phyloP scores from a whole-genome alignment of 1,284 basidiomycete species.

The Retiboletus flavoniger region DNA sequence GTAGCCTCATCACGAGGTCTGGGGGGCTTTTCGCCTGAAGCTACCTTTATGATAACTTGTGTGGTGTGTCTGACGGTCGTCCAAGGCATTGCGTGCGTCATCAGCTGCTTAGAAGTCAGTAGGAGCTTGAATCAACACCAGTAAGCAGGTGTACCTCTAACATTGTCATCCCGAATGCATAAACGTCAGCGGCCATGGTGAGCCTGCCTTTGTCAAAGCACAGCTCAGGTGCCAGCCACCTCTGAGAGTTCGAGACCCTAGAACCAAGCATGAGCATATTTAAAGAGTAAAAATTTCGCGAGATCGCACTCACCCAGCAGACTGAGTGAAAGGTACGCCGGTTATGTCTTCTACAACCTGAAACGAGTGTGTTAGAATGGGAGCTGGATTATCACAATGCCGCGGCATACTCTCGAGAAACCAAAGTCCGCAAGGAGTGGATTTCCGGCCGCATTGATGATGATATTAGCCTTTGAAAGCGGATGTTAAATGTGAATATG shows the following conservation, averaged over 20 bases:
- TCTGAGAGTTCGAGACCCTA: slow-evolving; percentile 38
- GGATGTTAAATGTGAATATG: slow-evolving; percentile 6
- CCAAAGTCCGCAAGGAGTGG: slow-evolving; percentile 61
- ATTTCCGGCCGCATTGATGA: slow-evolving; percentile 45
- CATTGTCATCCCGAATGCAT: slow-evolving; percentile 54
- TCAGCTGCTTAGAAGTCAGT: slow-evolving; percentile 35
- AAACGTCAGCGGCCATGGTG: slow-evolving; percentile 50
- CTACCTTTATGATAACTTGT: slow-evolving; percentile 48
- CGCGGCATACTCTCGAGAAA: slow-evolving; percentile 44
- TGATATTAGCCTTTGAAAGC: slow-evolving; percentile 48
- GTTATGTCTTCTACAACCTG: slow-evolving; percentile 57
- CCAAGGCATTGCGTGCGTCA: slow-evolving; percentile 53
- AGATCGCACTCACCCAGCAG: slow-evolving; percentile 38
- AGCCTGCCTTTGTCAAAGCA: slow-evolving; percentile 48
- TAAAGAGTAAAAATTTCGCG: background rate
- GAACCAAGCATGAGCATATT: background rate
- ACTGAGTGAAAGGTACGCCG: slow-evolving; percentile 53
- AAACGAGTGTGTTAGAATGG: slow-evolving; percentile 1
- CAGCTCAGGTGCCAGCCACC: slow-evolving; percentile 59
- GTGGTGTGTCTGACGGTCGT: slow-evolving; percentile 45
- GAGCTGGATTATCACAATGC: background rate
- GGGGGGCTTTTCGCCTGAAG: slow-evolving; percentile 41
- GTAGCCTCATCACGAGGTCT: slow-evolving; percentile 39
- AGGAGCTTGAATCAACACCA: background rate
- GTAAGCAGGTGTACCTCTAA: slow-evolving; percentile 41